Base-by-base conservation (phyloP, 1,139 yeast genomes). In the Debaryomyces singareniensis region DNA sequence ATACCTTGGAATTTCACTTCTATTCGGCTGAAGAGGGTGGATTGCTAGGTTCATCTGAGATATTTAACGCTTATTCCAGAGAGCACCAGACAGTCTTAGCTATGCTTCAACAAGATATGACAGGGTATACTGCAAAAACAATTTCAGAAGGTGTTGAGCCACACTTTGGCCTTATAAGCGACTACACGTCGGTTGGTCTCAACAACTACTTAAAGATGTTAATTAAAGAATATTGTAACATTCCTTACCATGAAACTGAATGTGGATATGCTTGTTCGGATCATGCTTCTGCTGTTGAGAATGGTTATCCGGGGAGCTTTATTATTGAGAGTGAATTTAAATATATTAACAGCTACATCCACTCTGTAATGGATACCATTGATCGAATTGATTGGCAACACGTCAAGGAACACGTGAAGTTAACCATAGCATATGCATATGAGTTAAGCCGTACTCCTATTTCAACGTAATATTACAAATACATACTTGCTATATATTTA, bases 1-100 rank as follows among this genome's bases (percentile, higher is more conserved):
- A 86, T 53, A 76, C 95, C 0, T 58, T 89, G 16, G 95, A 89
- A 52, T 87, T 91, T 62, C 97, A 89, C 55, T 91, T 86, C 68
- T 89, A 86, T 56, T 76, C 95, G 25, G 97, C 95, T 2, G 97
- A 89, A 60, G 98, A 89, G 63, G 89, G 86, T 36, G 97, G 97
- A 0, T 63, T 86, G 34, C 64, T 85, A 33, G 98, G 98, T 1
- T 85, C 96, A 4, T 71, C 75, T 41, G 95, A 85, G 37, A 74
- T 89, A 7, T 84, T 84, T 53, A 57, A 72, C 13, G 57, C 64
- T 18, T 83, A 83, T 47, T 53, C 67, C 15, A 47, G 52, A 7
- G 43, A 56, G 2, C 62, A 64, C 24, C 68, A 61, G 34, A 63
- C 68, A 13, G 89, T 89, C 14, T 69, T 78, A 21, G 89, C 89